Evolutionary conservation across 768 basidiomycete genomes (phyloP).

Genomic region (Collybiopsis confluens): DNA sequence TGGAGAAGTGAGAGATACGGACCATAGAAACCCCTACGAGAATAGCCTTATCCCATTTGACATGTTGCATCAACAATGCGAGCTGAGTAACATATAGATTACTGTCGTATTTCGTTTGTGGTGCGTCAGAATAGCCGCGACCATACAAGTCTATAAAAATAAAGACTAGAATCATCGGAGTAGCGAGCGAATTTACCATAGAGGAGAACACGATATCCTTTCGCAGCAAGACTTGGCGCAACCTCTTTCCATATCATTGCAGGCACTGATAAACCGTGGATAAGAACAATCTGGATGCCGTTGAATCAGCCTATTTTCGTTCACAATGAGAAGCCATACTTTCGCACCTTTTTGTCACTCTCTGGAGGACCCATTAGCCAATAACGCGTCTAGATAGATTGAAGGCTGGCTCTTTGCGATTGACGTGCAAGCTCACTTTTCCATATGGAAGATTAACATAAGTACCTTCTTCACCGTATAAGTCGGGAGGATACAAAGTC

Average conservation of each 20-base stretch:
- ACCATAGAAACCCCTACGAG: slow-evolving; percentile 79
- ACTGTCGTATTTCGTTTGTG: slow-evolving; percentile 61
- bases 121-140: slow-evolving; percentile 80
- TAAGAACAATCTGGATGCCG: slow-evolving; percentile 58
- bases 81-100: slow-evolving; percentile 70
- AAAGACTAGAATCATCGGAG: background rate
- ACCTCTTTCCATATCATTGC: slow-evolving; percentile 76
- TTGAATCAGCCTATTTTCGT: background rate
- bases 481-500: slow-evolving; percentile 70
- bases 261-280: slow-evolving; percentile 76
- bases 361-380: slow-evolving; percentile 72
- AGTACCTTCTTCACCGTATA: slow-evolving; percentile 50
- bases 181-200: slow-evolving; percentile 48
- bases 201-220: slow-evolving; percentile 69
- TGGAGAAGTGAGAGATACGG: slow-evolving; percentile 11
- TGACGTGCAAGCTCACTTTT: slow-evolving; percentile 44
- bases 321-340: no score
- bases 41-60: slow-evolving; percentile 64
- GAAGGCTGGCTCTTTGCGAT: background rate
- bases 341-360: slow-evolving; percentile 59
- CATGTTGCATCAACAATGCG: slow-evolving; percentile 77
- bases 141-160: slow-evolving; percentile 64
- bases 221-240: slow-evolving; percentile 55
- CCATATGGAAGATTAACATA: slow-evolving; percentile 68
- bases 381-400: slow-evolving; percentile 53